Conservation (phyloP, 768 basidiomycete genomes). For the Russula foetens region DNA sequence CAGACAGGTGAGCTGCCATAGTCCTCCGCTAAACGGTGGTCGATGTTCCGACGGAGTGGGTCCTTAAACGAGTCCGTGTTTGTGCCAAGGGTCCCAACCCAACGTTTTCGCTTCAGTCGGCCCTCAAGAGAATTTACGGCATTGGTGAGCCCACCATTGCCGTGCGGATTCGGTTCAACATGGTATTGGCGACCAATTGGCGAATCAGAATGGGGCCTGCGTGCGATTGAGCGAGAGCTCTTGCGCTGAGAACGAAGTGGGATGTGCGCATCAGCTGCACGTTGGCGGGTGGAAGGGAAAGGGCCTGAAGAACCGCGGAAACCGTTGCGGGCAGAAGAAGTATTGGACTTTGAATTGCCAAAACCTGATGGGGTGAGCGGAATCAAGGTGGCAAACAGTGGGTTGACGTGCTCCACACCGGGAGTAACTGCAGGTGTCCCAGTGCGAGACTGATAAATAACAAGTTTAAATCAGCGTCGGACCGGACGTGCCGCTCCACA, state of each 20-base stretch:
- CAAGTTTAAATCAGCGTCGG: slow-evolving; percentile 4
- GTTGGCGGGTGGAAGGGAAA: slow-evolving; percentile 21
- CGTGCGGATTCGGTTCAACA: slow-evolving; percentile 56
- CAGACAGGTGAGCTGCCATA: slow-evolving; percentile 52
- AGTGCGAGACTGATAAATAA: slow-evolving; percentile 30
- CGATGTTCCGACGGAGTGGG: slow-evolving; percentile 48
- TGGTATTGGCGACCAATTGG: slow-evolving; percentile 32
- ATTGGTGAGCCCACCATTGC: slow-evolving; percentile 81
- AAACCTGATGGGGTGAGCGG: slow-evolving; percentile 18
- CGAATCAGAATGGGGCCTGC: slow-evolving; percentile 34
- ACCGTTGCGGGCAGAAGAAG: slow-evolving; percentile 18
- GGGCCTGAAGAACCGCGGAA: slow-evolving; percentile 13
- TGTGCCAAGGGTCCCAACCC: slow-evolving; percentile 70
- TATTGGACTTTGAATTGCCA: slow-evolving; percentile 10
- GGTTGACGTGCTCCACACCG: slow-evolving; percentile 42
- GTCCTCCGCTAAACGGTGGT: slow-evolving; percentile 37
- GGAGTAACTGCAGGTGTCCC: slow-evolving; percentile 35
- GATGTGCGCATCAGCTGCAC: slow-evolving; percentile 23
- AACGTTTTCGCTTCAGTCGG: slow-evolving; percentile 42
- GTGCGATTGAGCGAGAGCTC: slow-evolving; percentile 44
- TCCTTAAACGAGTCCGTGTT: slow-evolving; percentile 57
- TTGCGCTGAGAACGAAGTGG: slow-evolving; percentile 41
- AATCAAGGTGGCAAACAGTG: slow-evolving; percentile 40
- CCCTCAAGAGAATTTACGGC: slow-evolving; percentile 58
- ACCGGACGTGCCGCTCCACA: neutral